Base-by-base conservation (phyloP, 2,329 filamentous ascomycete species). In the Fusarium irregulare region DNA sequence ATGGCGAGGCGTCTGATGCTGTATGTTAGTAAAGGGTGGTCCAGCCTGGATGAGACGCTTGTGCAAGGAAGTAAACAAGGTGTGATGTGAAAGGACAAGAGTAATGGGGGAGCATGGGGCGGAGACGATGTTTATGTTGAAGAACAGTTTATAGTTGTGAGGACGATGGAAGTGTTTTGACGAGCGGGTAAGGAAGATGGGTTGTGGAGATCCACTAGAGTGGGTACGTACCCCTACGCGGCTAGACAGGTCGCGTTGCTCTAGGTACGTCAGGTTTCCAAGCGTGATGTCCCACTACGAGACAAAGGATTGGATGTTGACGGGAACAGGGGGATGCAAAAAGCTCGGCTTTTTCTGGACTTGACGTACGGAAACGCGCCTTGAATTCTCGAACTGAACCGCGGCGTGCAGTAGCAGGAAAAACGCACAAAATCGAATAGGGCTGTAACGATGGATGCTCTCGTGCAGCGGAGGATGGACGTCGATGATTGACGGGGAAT, bases 161-260 rank as follows among this genome's bases (percentile, higher is more conserved):
- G 71, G 73, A 65, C 51, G 45, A 75, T 76, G 76, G 76, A 76
- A 74, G 75, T 80, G 78, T 80, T 79, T 80, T 80, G 77, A 78
- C 75, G 72, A 78, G 77, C 72, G 75, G 74, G 76, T 70, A 78
- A 70, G 73, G 74, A 76, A 74, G 71, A 71, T 77, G 75, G 63
- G 62, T 66, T 66, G 63, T 66, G 63, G 63, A 66, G 63, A 41
- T 61, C 62, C 63, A 66, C 63, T 45, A 30, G 72, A 72, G 76
- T 75, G 70, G 75, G 67, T 77, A 78, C 77, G 75, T 78, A 78
- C 77, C 74, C 76, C 54, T 56, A 56, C 64, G 76, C 74, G 76
- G 73, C 76, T 75, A 67, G 64, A 54, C 57, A 56, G 71, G 74
- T 76, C 75, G 68, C 69, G 66, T 78, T 78, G 77, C 76, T 75